phyloP scores from a whole-genome alignment of 345 rosid species.

The Stellera chamaejasme region DNA sequence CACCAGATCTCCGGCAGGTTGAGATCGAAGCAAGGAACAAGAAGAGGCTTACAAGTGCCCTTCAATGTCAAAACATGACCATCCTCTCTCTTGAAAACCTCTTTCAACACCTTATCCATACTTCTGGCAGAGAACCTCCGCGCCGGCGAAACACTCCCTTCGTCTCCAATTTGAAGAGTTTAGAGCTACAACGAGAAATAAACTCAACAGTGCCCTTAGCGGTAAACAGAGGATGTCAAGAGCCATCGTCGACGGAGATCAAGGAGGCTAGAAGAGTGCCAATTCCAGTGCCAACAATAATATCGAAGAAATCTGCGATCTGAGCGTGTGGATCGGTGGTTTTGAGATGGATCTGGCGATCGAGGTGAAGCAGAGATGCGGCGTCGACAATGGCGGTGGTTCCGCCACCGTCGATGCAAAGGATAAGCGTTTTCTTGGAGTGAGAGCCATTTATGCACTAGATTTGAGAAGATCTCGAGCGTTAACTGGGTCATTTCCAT shows the following conservation, averaged over 20 bases:
- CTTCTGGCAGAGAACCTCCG: conserved; percentile 53
- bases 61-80: conserved; percentile 60
- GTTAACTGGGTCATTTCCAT: conserved; percentile 91
- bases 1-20: conserved; percentile 83
- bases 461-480: conserved; percentile 80
- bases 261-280: conserved; percentile 76
- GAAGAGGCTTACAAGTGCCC: conserved; percentile 93
- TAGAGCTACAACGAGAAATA: conserved; percentile 32
- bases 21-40: conserved; percentile 93
- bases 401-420: conserved; percentile 89
- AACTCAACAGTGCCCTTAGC: conserved; percentile 63
- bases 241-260: conserved; percentile 62
- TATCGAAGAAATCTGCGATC: conserved; percentile 81
- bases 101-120: conserved; percentile 61
- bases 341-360: conserved; percentile 80
- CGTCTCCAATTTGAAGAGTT: conserved; percentile 39
- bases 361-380: conserved; percentile 60
- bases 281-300: conserved; percentile 80
- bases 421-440: conserved; percentile 57
- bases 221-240: conserved; percentile 64
- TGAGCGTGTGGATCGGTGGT: conserved; percentile 59
- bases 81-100: conserved; percentile 50
- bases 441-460: conserved; percentile 89
- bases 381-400: conserved; percentile 62
- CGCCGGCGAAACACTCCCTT: conserved; percentile 40